A percentile compares a stretch with the other conserved stretches of the same genome.
These are phyloP conservation scores for Urochloa ruziziensis DNA, from an alignment of 176 grass and related monocot genomes.

Conservation along the genomic window DNA sequence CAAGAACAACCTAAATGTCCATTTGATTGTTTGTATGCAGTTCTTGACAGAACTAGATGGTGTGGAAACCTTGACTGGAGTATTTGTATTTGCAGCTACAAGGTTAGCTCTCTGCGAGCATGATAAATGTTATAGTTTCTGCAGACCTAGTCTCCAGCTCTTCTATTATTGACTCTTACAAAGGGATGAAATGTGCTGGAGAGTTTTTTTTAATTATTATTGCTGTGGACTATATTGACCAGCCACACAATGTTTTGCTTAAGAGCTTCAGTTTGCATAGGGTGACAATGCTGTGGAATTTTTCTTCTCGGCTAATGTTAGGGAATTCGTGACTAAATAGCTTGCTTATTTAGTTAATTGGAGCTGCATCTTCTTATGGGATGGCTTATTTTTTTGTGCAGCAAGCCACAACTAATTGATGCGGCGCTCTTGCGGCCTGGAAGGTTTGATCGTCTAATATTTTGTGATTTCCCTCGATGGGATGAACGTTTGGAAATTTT, in stretches of 20 bases:
- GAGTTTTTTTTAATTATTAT: background rate
- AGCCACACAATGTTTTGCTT: background rate
- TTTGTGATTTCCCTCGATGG: conserved; percentile 84
- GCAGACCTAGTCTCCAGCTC: conserved; percentile 17
- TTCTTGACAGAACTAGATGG: conserved; percentile 95
- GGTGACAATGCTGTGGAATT: background rate
- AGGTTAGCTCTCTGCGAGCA: conserved; percentile 49
- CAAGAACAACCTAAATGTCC: background rate
- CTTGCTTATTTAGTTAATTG: conserved; percentile 5
- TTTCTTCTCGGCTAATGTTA: background rate
- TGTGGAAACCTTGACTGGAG: conserved; percentile 87
- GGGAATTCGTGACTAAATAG: background rate
- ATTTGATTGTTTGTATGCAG: conserved; percentile 52
- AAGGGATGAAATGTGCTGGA: background rate
- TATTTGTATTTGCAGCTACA: conserved; percentile 97
- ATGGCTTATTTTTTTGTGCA: conserved; percentile 39
- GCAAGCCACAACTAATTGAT: conserved; percentile 90
- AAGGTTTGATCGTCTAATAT: conserved; percentile 90
- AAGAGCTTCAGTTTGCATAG: conserved; percentile 5
- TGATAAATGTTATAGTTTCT: conserved; percentile 14
- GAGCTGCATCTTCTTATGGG: background rate
- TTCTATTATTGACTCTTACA: background rate
- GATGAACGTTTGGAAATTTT: conserved; percentile 87
- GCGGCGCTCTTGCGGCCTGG: conserved; percentile 88
- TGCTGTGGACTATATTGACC: background rate